A percentile compares a stretch with the other conserved stretches of the same genome.
phyloP scores from a whole-genome alignment of 2,329 filamentous ascomycete genomes.

The Graphium sp. region DNA sequence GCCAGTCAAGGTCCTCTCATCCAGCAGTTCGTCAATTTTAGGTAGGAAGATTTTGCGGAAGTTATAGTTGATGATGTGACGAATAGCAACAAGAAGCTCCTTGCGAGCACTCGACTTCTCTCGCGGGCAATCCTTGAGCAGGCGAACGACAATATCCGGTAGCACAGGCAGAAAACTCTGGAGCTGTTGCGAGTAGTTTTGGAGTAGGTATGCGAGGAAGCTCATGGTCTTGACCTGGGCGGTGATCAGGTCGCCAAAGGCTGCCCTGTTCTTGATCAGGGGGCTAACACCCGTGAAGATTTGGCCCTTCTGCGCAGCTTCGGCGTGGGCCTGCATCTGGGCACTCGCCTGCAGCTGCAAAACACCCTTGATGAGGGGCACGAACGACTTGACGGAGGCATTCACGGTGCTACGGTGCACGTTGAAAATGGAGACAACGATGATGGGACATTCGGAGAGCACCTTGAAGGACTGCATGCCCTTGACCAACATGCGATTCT shows the following conservation, averaged over 20 bases:
- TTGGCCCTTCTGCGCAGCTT: constrained; percentile 61
- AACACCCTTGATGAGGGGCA: constrained; percentile 84
- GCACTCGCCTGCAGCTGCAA: constrained; percentile 79
- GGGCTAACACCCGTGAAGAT: constrained; percentile 89
- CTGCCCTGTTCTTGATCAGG: constrained; percentile 81
- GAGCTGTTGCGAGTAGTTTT: constrained; percentile 75
- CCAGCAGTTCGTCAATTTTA: constrained; percentile 88
- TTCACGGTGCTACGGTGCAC: constrained; percentile 67
- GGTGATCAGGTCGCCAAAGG: constrained; percentile 94
- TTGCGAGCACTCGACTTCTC: constrained; percentile 91
- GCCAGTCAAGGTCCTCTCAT: constrained; percentile 85
- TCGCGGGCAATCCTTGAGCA: constrained; percentile 84
- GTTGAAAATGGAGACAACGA: constrained; percentile 96
- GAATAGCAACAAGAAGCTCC: constrained; percentile 86
- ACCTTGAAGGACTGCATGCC: constrained; percentile 99
- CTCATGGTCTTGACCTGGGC: constrained; percentile 99
- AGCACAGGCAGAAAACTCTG: constrained; percentile 75
- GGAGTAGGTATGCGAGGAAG: constrained; percentile 81
- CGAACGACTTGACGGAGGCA: constrained; percentile 78
- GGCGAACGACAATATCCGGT: constrained; percentile 75
- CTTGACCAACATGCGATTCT: constrained; percentile 64
- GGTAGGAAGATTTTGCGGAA: constrained; percentile 87
- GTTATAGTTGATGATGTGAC: constrained; percentile 99
- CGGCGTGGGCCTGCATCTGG: constrained; percentile 78
- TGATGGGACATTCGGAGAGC: constrained; percentile 92